Evolutionary conservation across 139 green algal species (phyloP).

Genomic region (Chlamydomonas urium): DNA sequence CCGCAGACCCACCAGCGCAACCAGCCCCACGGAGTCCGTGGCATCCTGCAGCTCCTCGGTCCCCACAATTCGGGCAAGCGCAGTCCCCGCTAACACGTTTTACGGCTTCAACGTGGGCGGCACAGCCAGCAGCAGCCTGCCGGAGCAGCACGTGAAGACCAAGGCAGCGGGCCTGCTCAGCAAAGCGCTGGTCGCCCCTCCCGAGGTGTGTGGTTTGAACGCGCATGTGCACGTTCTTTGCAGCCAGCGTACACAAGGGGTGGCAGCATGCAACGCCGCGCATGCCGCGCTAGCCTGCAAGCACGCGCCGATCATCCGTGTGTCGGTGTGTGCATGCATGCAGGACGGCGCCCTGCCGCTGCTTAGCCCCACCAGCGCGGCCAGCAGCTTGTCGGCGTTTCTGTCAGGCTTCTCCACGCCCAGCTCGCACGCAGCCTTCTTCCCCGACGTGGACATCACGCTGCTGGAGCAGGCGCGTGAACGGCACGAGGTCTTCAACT

Average conservation of each 20-base stretch:
- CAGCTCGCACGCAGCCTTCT: too few relatives aligned
- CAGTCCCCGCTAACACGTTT: too few relatives aligned
- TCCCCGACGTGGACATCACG: background rate
- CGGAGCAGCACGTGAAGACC: background rate
- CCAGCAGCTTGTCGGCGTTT: too few relatives aligned
- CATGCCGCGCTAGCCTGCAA: too few relatives aligned
- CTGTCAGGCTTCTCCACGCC: too few relatives aligned
- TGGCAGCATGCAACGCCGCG: too few relatives aligned
- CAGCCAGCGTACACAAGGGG: too few relatives aligned
- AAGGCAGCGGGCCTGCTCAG: background rate
- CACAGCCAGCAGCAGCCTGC: background rate
- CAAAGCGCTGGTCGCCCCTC: background rate
- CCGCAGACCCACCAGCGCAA: too few relatives aligned
- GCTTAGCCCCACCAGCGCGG: background rate
- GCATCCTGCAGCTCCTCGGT: background rate
- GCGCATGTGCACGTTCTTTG: too few relatives aligned
- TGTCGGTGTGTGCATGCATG: background rate
- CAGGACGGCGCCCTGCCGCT: background rate
- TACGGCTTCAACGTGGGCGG: background rate
- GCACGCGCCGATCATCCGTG: too few relatives aligned
- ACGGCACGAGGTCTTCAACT: constrained; percentile 24
- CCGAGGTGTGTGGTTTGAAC: background rate
- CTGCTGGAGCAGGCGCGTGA: constrained; percentile 22
- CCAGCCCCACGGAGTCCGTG: background rate
- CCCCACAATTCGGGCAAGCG: too few relatives aligned